Evolutionary conservation across 805 yeast species (phyloP).

Genomic region (Osmozyma mogii): DNA sequence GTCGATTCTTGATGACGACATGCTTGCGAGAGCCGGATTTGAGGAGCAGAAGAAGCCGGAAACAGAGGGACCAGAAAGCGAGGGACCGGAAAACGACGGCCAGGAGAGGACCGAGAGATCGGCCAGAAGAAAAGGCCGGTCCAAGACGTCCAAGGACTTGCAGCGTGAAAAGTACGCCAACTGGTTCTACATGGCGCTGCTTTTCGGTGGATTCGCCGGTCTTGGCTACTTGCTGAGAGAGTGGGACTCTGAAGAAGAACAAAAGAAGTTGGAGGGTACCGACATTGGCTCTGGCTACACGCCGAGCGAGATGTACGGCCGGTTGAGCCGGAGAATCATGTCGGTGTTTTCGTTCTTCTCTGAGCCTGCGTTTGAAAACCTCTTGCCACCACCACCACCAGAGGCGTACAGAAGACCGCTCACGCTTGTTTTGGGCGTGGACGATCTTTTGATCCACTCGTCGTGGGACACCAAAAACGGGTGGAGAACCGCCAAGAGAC

Average conservation of each 20-base stretch:
- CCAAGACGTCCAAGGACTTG: slow-evolving; percentile 60
- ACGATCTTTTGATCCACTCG: slow-evolving; percentile 84
- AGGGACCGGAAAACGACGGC: slow-evolving; percentile 7
- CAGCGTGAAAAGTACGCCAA: slow-evolving; percentile 80
- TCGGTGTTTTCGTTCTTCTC: slow-evolving; percentile 76
- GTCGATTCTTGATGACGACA: slow-evolving; percentile 70
- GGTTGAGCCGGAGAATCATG: slow-evolving; percentile 65
- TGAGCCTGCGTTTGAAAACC: slow-evolving; percentile 89
- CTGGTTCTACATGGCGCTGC: slow-evolving; percentile 54
- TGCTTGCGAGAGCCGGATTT: slow-evolving; percentile 78
- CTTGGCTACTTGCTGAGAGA: slow-evolving; percentile 67
- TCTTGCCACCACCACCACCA: slow-evolving; percentile 88
- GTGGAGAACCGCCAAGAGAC: slow-evolving; percentile 98
- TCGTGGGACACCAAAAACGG: slow-evolving; percentile 90
- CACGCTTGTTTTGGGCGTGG: slow-evolving; percentile 83
- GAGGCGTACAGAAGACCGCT: slow-evolving; percentile 88
- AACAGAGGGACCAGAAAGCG: slow-evolving; percentile 8
- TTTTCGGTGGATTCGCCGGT: slow-evolving; percentile 48
- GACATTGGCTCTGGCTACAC: slow-evolving; percentile 60
- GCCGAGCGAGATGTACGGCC: slow-evolving; percentile 53
- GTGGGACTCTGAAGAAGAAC: slow-evolving; percentile 75
- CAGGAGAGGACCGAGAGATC: slow-evolving; percentile 10
- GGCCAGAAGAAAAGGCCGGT: slow-evolving; percentile 29
- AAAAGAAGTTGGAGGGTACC: slow-evolving; percentile 40
- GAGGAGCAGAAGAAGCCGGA: slow-evolving; percentile 33